Base-by-base conservation (phyloP, 2,329 filamentous ascomycete genomes). In the Cytospora chrysosperma region DNA sequence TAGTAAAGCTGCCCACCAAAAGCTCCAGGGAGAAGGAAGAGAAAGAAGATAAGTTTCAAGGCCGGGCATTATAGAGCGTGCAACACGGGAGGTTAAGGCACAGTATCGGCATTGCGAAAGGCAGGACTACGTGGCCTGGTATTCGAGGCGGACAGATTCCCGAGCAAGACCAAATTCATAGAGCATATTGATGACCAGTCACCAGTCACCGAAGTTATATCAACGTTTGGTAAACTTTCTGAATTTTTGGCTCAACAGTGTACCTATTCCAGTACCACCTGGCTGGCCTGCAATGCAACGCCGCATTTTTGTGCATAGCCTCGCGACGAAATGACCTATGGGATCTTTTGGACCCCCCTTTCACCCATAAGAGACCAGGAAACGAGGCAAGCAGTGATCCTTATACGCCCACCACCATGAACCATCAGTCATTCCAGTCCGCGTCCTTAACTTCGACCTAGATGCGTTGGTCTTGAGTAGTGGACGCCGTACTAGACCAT, bases 351-450 rank as follows among this genome's bases (percentile, higher is more conserved):
- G 60, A 66, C 68, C 70, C 67, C 66, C 66, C 69, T 65, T 68
- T 65, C 65, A 68, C 68, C 69, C 70, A 72, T 68, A 69, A 72
- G 70, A 69, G 70, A 68, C 72, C 71, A 70, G 72, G 69, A 73
- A 72, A 71, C 69, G 69, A 74, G 72, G 70, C 68, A 72, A 73
- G 70, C 70, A 73, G 70, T 47, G 43, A 47, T 72, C 70, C 71
- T 68, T 71, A 70, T 67, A 71, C 72, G 72, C 72, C 72, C 71
- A 70, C 69, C 69, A 71, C 72, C 72, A 73, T 73, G 72, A 69
- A 67, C 68, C 68, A 56, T 67, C 65, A 67, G 49, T 61, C 60
- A 60, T 55, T 55, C 56, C 58, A 65, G 57, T 50, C 65, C 54
- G 57, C 61, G 49, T 47, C 26, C 34, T 53, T 24, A 50, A 56